These are phyloP conservation scores for Phanerochaete carnosa DNA, from an alignment of 768 basidiomycete genomes.

Conservation along the genomic window DNA sequence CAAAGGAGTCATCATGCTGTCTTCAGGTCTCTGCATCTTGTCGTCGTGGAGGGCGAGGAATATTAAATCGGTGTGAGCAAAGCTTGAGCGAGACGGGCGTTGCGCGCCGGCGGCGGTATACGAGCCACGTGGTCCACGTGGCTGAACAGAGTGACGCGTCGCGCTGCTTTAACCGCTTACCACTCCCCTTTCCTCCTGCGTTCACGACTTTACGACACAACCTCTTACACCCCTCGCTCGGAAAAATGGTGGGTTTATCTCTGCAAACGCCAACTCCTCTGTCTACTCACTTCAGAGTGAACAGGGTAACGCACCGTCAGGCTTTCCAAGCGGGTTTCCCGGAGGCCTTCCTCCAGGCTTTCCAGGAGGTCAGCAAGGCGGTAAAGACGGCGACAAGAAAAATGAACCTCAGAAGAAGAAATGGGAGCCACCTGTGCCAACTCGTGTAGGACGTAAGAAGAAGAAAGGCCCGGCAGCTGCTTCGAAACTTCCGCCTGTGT, in stretches of 20 bases:
- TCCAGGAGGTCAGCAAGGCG: conserved; percentile 27
- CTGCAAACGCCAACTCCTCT: background rate
- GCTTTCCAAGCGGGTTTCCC: conserved; percentile 36
- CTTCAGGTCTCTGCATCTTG: conserved; percentile 20
- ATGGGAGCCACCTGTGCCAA: conserved; percentile 98
- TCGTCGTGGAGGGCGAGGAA: background rate
- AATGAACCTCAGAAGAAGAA: conserved; percentile 79
- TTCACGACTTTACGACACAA: background rate
- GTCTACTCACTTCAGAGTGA: background rate
- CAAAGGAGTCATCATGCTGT: conserved; percentile 20
- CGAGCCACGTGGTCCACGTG: conserved; percentile 18
- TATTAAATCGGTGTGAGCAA: background rate
- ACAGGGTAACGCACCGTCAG: conserved; percentile 78
- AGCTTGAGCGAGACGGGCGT: background rate
- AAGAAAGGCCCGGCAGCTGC: conserved; percentile 85
- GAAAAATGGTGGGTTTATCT: background rate
- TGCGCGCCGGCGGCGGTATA: background rate
- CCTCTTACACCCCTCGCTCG: background rate
- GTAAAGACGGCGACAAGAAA: conserved; percentile 44
- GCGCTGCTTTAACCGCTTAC: conserved; percentile 17
- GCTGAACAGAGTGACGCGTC: conserved; percentile 30
- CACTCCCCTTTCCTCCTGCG: conserved; percentile 4
- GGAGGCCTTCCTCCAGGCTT: conserved; percentile 29
- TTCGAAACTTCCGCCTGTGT: conserved; percentile 89
- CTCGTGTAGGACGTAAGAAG: conserved; percentile 97